Conservation (phyloP, 441 rosid genomes). For the Mallotus repandus region DNA sequence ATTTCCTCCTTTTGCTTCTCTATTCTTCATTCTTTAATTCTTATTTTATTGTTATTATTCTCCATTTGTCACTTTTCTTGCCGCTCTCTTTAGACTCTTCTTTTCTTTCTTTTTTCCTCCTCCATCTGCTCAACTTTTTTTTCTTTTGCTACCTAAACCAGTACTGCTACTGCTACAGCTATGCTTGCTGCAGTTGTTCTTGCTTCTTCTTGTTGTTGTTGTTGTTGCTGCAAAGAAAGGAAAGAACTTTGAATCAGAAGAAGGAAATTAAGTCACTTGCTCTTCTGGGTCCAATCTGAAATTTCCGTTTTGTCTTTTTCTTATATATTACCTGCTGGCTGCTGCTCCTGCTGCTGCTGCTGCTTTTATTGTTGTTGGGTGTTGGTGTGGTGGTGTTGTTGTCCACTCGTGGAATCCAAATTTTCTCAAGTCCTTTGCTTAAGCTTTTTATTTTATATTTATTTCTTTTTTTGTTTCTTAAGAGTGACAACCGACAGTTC, state of each 20-base stretch:
- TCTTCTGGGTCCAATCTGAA: neutral
- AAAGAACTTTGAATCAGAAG: neutral
- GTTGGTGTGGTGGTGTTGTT: neutral
- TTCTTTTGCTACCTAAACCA: neutral
- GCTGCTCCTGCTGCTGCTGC: no score
- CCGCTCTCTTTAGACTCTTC: conserved; percentile 3
- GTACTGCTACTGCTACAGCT: neutral
- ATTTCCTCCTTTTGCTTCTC: conserved; percentile 12
- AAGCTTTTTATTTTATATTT: no score
- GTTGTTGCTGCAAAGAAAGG: neutral
- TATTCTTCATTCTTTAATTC: neutral
- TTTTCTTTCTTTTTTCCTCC: neutral
- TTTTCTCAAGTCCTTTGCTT: no score
- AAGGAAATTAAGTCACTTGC: neutral
- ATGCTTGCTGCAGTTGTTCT: no score
- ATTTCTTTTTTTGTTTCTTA: no score
- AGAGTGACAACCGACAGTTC: conserved; percentile 28
- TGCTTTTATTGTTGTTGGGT: no score
- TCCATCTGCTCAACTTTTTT: conserved; percentile 3
- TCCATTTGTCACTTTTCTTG: conserved; percentile 20
- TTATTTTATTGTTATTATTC: neutral
- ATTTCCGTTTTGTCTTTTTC: neutral
- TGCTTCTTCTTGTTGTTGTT: no score
- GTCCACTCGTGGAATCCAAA: conserved; percentile 1
- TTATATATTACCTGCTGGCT: no score